These are phyloP conservation scores for Colletotrichum gigasporum DNA, from an alignment of 2,329 filamentous ascomycete species.

Conservation along the genomic window DNA sequence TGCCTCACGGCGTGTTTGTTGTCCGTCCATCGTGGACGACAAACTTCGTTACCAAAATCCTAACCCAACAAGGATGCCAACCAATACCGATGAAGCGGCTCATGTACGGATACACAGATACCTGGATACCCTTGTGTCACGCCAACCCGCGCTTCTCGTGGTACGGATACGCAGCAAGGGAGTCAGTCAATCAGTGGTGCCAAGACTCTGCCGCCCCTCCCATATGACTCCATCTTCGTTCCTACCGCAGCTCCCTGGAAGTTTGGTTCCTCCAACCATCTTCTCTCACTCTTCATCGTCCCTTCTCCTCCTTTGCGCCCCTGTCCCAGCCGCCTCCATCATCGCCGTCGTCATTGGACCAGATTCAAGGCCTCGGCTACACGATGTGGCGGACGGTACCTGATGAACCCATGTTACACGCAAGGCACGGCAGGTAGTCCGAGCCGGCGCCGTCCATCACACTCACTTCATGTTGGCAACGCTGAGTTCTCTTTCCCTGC, in stretches of 20 bases:
- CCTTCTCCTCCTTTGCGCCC: not conserved
- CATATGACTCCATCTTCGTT: slow-evolving; percentile 8
- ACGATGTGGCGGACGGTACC: not conserved
- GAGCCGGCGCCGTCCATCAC: not conserved
- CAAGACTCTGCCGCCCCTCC: slow-evolving; percentile 7
- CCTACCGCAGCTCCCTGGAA: not conserved
- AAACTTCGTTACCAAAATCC: too few species aligned
- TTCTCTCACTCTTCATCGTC: not conserved
- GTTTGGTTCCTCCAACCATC: slow-evolving; percentile 20
- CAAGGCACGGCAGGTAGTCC: not conserved
- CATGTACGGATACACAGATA: not conserved
- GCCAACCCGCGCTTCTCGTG: not conserved
- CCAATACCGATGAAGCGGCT: slow-evolving; percentile 4
- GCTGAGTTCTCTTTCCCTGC: too few species aligned
- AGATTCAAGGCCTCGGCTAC: not conserved
- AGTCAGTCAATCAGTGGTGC: not conserved
- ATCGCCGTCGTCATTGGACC: not conserved
- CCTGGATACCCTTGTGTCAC: not conserved
- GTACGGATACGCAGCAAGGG: too few species aligned
- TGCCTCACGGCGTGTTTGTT: too few species aligned
- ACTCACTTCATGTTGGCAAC: not conserved
- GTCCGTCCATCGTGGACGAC: not conserved
- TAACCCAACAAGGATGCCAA: too few species aligned
- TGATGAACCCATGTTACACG: not conserved
- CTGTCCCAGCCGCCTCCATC: not conserved